Conservation (phyloP, 257 asterid species). For the Solanum etuberosum region DNA sequence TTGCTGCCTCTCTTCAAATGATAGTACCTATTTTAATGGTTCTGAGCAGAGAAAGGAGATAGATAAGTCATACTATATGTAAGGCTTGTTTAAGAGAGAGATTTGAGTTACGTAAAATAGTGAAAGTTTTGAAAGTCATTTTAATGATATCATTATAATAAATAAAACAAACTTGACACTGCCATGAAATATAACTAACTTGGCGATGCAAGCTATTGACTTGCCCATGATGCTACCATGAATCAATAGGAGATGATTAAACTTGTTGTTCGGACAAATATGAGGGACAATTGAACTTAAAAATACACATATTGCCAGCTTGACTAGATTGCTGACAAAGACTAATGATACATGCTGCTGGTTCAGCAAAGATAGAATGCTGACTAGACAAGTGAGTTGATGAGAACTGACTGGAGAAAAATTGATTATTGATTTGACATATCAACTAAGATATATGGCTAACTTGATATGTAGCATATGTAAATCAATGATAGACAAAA, state of each 20-base stretch:
- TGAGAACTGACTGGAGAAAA: background rate
- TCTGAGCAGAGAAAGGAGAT: background rate
- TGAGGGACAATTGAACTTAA: background rate
- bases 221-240: background rate
- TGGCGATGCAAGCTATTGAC: background rate
- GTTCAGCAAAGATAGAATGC: background rate
- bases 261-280: background rate
- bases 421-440: background rate
- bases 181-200: background rate
- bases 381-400: background rate
- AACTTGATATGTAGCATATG: background rate
- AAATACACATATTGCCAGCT: background rate
- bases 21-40: background rate
- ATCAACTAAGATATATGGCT: background rate
- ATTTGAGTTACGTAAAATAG: background rate
- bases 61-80: background rate
- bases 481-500: background rate
- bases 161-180: background rate
- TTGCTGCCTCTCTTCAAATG: background rate
- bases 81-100: background rate
- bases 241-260: background rate
- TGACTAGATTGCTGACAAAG: background rate
- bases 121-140: background rate
- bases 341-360: background rate
- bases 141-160: background rate